Evolutionary conservation across 148 eudicot genomes (phyloP).

Genomic region (Oxyria digyna): DNA sequence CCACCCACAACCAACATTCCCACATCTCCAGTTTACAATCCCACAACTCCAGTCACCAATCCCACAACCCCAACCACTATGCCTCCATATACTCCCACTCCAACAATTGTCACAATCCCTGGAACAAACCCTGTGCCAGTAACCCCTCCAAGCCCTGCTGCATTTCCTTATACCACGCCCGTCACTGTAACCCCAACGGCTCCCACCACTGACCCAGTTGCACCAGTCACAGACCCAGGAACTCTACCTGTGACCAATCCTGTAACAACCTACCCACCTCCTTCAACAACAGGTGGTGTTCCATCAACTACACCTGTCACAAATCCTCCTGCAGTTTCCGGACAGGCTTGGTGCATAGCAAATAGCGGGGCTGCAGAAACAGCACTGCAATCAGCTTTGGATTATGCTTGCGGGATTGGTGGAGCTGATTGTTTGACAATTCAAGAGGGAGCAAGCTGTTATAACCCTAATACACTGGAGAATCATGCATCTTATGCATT

Average conservation of each 20-base stretch:
- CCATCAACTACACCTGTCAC: constrained; percentile 25
- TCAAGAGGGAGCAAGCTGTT: constrained; percentile 67
- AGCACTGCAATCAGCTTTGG: constrained; percentile 52
- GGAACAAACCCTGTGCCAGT: constrained; percentile 26
- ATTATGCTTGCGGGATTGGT: constrained; percentile 88
- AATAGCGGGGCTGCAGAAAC: constrained; percentile 41
- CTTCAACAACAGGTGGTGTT: constrained; percentile 19
- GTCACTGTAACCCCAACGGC: constrained; percentile 15
- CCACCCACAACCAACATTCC: constrained; percentile 22
- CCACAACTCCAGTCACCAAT: constrained; percentile 20
- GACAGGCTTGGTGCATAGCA: constrained; percentile 85
- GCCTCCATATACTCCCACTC: constrained; percentile 30
- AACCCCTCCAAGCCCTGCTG: constrained; percentile 21
- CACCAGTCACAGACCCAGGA: constrained; percentile 23
- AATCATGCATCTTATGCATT: constrained; percentile 90
- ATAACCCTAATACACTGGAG: constrained; percentile 49
- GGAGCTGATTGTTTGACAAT: constrained; percentile 72
- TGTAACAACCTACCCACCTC: constrained; percentile 26
- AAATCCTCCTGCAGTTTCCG: constrained; percentile 24
- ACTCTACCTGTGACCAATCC: constrained; percentile 33
- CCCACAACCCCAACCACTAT: constrained; percentile 30
- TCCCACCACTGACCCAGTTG: constrained; percentile 12
- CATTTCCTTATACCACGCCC: constrained; percentile 18
- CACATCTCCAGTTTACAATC: constrained; percentile 29
- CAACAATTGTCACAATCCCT: constrained; percentile 43